These are phyloP conservation scores for Umbellularia californica DNA, from an alignment of 164 flowering plant genomes.

Conservation along the genomic window DNA sequence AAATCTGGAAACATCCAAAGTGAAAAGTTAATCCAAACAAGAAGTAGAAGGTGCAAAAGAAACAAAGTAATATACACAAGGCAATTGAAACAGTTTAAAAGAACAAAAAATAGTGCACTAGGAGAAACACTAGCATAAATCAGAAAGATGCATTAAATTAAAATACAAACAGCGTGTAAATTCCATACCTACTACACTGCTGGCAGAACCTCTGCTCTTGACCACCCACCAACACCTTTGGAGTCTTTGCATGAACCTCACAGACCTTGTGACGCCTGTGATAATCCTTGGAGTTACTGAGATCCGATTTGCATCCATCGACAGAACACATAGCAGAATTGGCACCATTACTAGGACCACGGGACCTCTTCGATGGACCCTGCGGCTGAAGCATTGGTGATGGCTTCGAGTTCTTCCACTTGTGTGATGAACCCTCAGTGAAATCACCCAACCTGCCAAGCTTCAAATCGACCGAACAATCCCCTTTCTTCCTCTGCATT, in stretches of 20 bases:
- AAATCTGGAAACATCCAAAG: not conserved
- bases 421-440: conserved; percentile 18
- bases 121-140: not conserved
- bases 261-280: conserved; percentile 88
- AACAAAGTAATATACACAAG: not conserved
- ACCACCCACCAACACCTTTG: conserved; percentile 59
- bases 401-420: conserved; percentile 27
- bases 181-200: conserved; percentile 78
- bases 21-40: not conserved
- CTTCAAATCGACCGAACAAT: conserved; percentile 62
- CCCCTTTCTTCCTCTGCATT: conserved; percentile 18
- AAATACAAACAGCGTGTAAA: not conserved
- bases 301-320: conserved; percentile 75
- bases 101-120: not conserved
- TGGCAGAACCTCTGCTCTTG: conserved; percentile 80
- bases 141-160: not conserved
- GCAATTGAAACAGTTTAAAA: not conserved
- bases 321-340: conserved; percentile 55
- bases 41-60: not conserved
- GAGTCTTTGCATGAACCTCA: conserved; percentile 74
- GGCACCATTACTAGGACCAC: conserved; percentile 34
- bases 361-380: conserved; percentile 57
- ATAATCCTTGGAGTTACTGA: conserved; percentile 73
- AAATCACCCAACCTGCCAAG: conserved; percentile 46
- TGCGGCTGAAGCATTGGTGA: conserved; percentile 24